phyloP scores from a whole-genome alignment of 164 flowering plant species.

The Platanus orientalis region DNA sequence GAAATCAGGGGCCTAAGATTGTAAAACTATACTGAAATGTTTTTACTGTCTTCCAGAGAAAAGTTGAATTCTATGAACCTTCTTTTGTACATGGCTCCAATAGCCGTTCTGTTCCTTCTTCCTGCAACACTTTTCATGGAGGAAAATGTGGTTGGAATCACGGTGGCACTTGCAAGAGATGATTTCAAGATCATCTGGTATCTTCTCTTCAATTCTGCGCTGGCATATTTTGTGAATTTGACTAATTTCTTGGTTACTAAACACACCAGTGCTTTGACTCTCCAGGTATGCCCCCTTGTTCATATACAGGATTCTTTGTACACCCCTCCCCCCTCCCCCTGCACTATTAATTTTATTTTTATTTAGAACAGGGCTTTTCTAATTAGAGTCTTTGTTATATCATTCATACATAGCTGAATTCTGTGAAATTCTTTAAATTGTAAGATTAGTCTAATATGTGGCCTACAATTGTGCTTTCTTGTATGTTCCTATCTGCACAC shows the following conservation, averaged over 20 bases:
- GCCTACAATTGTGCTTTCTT: too few relatives aligned
- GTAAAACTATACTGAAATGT: constrained; percentile 3
- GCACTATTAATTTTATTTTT: too few relatives aligned
- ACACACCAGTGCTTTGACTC: constrained; percentile 75
- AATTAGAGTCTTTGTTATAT: not conserved
- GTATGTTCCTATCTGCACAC: not conserved
- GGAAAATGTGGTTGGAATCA: constrained; percentile 44
- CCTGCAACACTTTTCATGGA: constrained; percentile 62
- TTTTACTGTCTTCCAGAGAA: constrained; percentile 37
- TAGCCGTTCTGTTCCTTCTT: constrained; percentile 53
- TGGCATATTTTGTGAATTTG: constrained; percentile 62
- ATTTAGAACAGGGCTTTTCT: too few relatives aligned
- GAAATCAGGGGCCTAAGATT: not conserved
- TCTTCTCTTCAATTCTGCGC: constrained; percentile 56
- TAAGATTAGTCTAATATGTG: not conserved
- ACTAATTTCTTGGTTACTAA: constrained; percentile 73
- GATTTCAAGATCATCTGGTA: constrained; percentile 44
- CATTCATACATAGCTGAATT: not conserved
- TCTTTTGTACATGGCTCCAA: constrained; percentile 65
- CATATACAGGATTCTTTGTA: too few relatives aligned
- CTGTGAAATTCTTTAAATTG: not conserved
- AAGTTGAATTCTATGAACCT: constrained; percentile 69
- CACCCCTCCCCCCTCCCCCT: too few relatives aligned
- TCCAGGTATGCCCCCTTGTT: constrained; percentile 46
- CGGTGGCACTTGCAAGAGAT: constrained; percentile 50